Evolutionary conservation across 129 eudicot species (phyloP).

Genomic region (Helianthus tuberosus): DNA sequence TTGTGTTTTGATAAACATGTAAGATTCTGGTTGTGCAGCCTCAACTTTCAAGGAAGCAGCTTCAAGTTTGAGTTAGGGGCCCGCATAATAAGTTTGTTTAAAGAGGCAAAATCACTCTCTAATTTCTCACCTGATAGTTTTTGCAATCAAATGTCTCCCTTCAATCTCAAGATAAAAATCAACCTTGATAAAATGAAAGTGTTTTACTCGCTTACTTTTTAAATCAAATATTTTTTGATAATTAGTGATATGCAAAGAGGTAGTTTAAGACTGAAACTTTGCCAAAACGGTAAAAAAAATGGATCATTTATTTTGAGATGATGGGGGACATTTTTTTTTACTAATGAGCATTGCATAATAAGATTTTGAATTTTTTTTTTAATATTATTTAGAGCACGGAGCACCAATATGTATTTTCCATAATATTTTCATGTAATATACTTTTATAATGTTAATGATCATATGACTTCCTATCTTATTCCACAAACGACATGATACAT

Average conservation of each 20-base stretch:
- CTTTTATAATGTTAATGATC: neutral
- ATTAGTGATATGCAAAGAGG: neutral
- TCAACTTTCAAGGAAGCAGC: slow-evolving; percentile 34
- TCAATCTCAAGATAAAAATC: slow-evolving; percentile 15
- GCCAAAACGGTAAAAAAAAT: neutral
- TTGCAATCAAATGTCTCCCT: neutral
- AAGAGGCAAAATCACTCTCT: slow-evolving; percentile 23
- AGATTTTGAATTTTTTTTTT: slow-evolving; percentile 1
- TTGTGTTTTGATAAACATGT: slow-evolving; percentile 14
- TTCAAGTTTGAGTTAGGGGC: slow-evolving; percentile 27
- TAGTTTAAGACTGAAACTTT: slow-evolving; percentile 8
- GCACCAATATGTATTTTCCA: neutral
- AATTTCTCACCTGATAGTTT: slow-evolving; percentile 4
- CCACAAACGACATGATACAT: neutral
- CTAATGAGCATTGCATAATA: neutral
- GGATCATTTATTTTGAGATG: slow-evolving; percentile 9
- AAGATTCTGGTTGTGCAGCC: slow-evolving; percentile 32
- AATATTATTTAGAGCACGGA: slow-evolving; percentile 5
- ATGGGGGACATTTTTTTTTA: slow-evolving; percentile 12
- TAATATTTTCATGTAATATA: neutral
- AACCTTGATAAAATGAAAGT: neutral
- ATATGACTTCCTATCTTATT: neutral
- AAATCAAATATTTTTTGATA: neutral
- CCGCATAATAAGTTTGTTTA: slow-evolving; percentile 6
- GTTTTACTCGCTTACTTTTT: neutral